These are phyloP conservation scores for Mortierella sp. DNA, from an alignment of 371 early-diverging fungal species.

Conservation along the genomic window DNA sequence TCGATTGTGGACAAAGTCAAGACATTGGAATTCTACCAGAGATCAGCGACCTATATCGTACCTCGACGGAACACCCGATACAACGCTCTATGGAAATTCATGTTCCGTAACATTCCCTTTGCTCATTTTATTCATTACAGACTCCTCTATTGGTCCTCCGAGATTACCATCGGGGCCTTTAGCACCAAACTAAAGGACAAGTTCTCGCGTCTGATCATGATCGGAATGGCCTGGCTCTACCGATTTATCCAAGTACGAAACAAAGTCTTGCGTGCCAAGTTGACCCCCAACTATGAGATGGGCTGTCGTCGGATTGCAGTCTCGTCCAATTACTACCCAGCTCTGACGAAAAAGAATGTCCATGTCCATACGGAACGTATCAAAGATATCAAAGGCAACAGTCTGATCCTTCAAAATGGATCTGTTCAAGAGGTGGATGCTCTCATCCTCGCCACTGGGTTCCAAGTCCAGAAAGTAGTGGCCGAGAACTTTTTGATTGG, in stretches of 20 bases:
- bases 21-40: conserved; percentile 58
- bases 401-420: conserved; percentile 55
- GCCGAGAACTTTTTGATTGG: conserved; percentile 30
- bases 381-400: conserved; percentile 46
- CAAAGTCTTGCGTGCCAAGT: conserved; percentile 43
- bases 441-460: conserved; percentile 70
- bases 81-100: conserved; percentile 22
- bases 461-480: conserved; percentile 49
- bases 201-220: conserved; percentile 1
- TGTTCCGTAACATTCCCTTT: conserved; percentile 53
- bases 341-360: conserved; percentile 57
- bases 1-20: conserved; percentile 54
- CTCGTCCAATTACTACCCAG: conserved; percentile 58
- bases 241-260: conserved; percentile 30
- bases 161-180: conserved; percentile 23
- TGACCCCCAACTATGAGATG: conserved; percentile 56
- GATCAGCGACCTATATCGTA: conserved; percentile 59
- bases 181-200: conserved; percentile 9
- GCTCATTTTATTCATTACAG: conserved; percentile 19
- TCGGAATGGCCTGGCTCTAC: conserved; percentile 20
- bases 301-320: conserved; percentile 67
- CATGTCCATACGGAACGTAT: conserved; percentile 56
- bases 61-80: conserved; percentile 39
- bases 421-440: conserved; percentile 57
- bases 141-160: conserved; percentile 20